Evolutionary conservation across 2,329 filamentous ascomycete species (phyloP).

Genomic region (Colletotrichum musicola): DNA sequence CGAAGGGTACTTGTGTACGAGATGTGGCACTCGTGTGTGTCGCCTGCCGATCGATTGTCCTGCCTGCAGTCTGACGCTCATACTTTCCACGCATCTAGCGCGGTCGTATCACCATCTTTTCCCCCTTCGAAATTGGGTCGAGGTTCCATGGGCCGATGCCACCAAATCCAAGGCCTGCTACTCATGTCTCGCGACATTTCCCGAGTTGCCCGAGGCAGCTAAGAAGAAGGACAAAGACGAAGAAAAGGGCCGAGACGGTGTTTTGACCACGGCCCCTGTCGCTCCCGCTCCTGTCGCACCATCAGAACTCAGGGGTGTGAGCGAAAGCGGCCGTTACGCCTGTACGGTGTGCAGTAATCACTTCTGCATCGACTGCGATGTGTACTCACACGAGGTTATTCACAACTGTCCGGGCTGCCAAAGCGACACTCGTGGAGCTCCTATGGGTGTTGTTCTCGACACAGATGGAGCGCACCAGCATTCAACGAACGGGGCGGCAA

Average conservation of each 20-base stretch:
- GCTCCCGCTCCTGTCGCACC: slow-evolving; percentile 40
- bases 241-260: slow-evolving; percentile 18
- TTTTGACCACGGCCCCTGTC: slow-evolving; percentile 36
- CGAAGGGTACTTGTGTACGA: slow-evolving; percentile 91
- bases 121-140: slow-evolving; percentile 89
- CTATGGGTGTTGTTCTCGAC: slow-evolving; percentile 41
- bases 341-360: slow-evolving; percentile 89
- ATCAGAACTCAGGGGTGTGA: slow-evolving; percentile 71
- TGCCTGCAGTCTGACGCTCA: slow-evolving; percentile 89
- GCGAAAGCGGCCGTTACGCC: slow-evolving; percentile 88
- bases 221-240: slow-evolving; percentile 43
- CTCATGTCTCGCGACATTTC: slow-evolving; percentile 82
- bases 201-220: slow-evolving; percentile 54
- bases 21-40: slow-evolving; percentile 91
- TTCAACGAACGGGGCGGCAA: slow-evolving; percentile 53
- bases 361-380: slow-evolving; percentile 98
- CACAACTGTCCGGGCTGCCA: slow-evolving; percentile 97
- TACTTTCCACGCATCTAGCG: slow-evolving; percentile 92
- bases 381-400: slow-evolving; percentile 92
- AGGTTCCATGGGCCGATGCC: slow-evolving; percentile 86
- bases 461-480: slow-evolving; percentile 46
- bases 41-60: slow-evolving; percentile 91
- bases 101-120: slow-evolving; percentile 96
- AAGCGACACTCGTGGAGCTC: slow-evolving; percentile 57
- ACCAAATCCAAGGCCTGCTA: slow-evolving; percentile 75